Evolutionary conservation across 768 basidiomycete genomes (phyloP).

Genomic region (Termitomyces sp.): DNA sequence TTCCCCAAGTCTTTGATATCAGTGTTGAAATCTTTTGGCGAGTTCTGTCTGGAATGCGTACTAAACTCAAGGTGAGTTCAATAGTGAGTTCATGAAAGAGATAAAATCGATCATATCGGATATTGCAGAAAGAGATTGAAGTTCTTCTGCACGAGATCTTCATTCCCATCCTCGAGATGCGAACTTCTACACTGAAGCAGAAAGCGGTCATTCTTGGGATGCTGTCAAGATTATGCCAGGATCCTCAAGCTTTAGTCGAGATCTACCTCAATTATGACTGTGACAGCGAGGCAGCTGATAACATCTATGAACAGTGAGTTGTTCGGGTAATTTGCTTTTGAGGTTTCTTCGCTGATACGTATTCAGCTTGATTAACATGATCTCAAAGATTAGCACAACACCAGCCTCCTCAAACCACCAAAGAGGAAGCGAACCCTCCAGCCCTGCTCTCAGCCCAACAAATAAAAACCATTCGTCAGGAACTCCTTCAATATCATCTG

Average conservation of each 20-base stretch:
- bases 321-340: background rate
- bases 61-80: conserved; percentile 84
- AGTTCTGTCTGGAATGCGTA: conserved; percentile 89
- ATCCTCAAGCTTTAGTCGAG: conserved; percentile 96
- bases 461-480: conserved; percentile 37
- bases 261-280: conserved; percentile 99
- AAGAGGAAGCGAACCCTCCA: conserved; percentile 53
- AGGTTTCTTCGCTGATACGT: conserved; percentile 1
- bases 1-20: conserved; percentile 95
- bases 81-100: background rate
- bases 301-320: conserved; percentile 92
- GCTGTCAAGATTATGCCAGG: conserved; percentile 85
- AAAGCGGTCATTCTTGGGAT: conserved; percentile 91
- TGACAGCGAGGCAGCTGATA: conserved; percentile 89
- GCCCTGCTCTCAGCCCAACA: conserved; percentile 56
- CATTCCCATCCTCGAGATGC: conserved; percentile 97
- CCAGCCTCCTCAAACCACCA: conserved; percentile 44
- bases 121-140: conserved; percentile 92
- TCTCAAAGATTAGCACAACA: conserved; percentile 83
- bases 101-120: background rate
- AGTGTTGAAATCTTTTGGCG: conserved; percentile 99
- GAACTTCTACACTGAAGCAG: conserved; percentile 91
- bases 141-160: conserved; percentile 99
- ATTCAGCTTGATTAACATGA: conserved; percentile 69
- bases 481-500: conserved; percentile 58